Evolutionary conservation across 148 eudicot genomes (phyloP).

Genomic region (Fallopia convolvulus): DNA sequence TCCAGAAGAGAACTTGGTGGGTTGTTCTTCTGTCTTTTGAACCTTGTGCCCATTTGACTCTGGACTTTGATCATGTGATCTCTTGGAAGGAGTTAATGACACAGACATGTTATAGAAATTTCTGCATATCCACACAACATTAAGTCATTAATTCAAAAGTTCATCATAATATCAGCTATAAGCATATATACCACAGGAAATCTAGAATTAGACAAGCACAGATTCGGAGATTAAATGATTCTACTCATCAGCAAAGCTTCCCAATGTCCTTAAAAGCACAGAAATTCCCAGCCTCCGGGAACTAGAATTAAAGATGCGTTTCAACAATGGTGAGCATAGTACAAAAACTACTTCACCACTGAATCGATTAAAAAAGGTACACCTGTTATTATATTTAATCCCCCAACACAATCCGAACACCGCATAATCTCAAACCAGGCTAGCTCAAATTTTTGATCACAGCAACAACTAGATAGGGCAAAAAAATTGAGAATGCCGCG

Average conservation of each 20-base stretch:
- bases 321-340: not conserved
- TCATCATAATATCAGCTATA: not conserved
- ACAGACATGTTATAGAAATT: constrained; percentile 43
- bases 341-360: not conserved
- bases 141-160: not conserved
- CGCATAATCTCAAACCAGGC: not conserved
- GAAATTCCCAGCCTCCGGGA: not conserved
- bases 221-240: not conserved
- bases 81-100: constrained; percentile 67
- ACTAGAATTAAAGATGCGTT: not conserved
- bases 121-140: not conserved
- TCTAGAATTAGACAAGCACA: not conserved
- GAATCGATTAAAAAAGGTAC: not conserved
- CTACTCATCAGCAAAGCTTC: not conserved
- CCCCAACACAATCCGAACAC: not conserved
- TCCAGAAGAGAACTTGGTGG: constrained; percentile 29
- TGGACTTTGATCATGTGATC: constrained; percentile 35
- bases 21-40: constrained; percentile 40
- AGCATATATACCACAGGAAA: not conserved
- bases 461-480: not conserved
- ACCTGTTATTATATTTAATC: not conserved
- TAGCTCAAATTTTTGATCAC: not conserved
- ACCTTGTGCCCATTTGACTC: constrained; percentile 49
- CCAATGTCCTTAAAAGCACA: not conserved
- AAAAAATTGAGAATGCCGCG: not conserved